Conservation (phyloP, 1,139 yeast species). For the Zygosaccharomyces pseudobailii region DNA sequence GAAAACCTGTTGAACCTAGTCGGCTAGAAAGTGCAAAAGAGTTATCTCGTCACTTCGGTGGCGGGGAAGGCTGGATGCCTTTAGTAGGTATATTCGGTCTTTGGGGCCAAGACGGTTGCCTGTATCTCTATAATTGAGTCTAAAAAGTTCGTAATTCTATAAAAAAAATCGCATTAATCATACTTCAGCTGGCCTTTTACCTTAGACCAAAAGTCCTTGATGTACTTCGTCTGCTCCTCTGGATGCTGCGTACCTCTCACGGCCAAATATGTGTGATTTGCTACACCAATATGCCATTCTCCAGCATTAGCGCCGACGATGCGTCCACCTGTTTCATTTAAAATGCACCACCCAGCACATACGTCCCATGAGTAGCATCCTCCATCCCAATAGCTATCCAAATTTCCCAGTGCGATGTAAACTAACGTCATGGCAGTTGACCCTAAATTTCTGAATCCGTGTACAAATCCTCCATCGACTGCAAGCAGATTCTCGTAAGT, state of each 20-base stretch:
- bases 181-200: constrained; percentile 44
- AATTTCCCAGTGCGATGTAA: constrained; percentile 50
- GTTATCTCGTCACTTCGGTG: constrained; percentile 35
- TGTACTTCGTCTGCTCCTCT: constrained; percentile 42
- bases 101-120: constrained; percentile 73
- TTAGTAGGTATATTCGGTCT: constrained; percentile 47
- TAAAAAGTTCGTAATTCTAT: constrained; percentile 6
- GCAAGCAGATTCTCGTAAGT: constrained; percentile 45
- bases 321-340: constrained; percentile 54
- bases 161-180: constrained; percentile 10
- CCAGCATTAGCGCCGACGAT: constrained; percentile 50
- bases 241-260: constrained; percentile 44
- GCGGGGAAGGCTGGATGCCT: constrained; percentile 61
- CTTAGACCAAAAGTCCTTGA: constrained; percentile 46
- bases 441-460: constrained; percentile 54
- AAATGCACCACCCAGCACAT: constrained; percentile 59
- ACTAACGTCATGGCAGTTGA: constrained; percentile 58
- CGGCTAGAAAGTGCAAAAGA: constrained; percentile 31
- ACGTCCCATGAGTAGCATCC: constrained; percentile 64
- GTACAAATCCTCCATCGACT: constrained; percentile 47
- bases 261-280: constrained; percentile 48
- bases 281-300: constrained; percentile 45
- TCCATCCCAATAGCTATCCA: constrained; percentile 62
- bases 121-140: constrained; percentile 37
- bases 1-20: constrained; percentile 40